These are phyloP conservation scores for Clonostachys chloroleuca DNA, from an alignment of 2,329 filamentous ascomycete species.

Conservation along the genomic window DNA sequence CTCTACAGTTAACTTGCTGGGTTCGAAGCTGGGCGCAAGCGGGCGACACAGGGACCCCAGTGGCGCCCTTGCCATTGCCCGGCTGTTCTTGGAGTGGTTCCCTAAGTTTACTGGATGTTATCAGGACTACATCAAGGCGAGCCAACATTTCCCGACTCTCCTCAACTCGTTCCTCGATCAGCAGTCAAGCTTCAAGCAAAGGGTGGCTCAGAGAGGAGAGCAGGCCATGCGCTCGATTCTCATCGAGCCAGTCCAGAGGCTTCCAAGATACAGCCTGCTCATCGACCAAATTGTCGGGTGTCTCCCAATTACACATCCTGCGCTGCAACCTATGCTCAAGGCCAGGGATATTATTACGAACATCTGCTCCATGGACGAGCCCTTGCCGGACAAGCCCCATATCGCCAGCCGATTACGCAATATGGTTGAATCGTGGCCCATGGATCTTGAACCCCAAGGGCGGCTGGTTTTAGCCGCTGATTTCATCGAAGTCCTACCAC, in stretches of 20 bases:
- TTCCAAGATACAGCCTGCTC: slow-evolving; percentile 91
- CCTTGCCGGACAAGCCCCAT: slow-evolving; percentile 64
- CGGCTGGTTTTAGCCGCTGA: slow-evolving; percentile 80
- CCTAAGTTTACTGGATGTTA: slow-evolving; percentile 90
- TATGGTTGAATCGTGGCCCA: slow-evolving; percentile 74
- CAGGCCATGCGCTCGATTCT: slow-evolving; percentile 86
- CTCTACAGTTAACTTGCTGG: slow-evolving; percentile 32
- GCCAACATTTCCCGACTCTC: slow-evolving; percentile 79
- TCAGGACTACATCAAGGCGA: slow-evolving; percentile 86
- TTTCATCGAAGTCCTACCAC: slow-evolving; percentile 70
- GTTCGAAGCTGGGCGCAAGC: slow-evolving; percentile 35
- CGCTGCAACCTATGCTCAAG: slow-evolving; percentile 76
- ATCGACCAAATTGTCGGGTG: slow-evolving; percentile 93
- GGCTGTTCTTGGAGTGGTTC: slow-evolving; percentile 84
- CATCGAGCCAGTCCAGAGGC: slow-evolving; percentile 92
- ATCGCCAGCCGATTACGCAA: slow-evolving; percentile 70
- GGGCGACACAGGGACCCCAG: slow-evolving; percentile 62
- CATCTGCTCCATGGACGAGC: slow-evolving; percentile 89
- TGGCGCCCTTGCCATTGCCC: slow-evolving; percentile 74
- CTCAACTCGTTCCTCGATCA: slow-evolving; percentile 76
- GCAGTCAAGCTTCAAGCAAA: slow-evolving; percentile 76
- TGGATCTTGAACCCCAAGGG: slow-evolving; percentile 66
- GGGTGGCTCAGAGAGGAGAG: slow-evolving; percentile 80
- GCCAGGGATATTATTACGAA: slow-evolving; percentile 92
- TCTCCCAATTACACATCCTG: slow-evolving; percentile 80